phyloP scores from a whole-genome alignment of 2,329 filamentous ascomycete species.

The Fusarium buharicum region DNA sequence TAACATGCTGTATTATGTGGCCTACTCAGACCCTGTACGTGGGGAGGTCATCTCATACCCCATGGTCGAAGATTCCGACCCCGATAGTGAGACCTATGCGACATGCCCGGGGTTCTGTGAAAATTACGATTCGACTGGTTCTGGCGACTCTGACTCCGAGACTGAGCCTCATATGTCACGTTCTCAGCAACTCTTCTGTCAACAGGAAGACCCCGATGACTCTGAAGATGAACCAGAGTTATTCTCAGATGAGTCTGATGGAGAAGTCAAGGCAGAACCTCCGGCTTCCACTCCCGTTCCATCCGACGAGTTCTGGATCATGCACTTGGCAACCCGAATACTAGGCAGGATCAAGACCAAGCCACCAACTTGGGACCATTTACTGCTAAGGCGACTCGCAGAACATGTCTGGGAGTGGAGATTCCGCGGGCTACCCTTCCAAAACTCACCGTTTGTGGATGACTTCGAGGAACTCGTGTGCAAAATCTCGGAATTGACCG shows the following conservation, averaged over 20 bases:
- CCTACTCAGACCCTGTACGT: slow-evolving; percentile 6
- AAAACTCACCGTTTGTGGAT: accelerated
- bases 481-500: not conserved
- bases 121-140: not conserved
- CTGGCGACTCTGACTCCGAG: accelerated
- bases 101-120: not conserved
- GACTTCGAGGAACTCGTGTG: not conserved
- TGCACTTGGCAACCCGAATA: not conserved
- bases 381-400: not conserved
- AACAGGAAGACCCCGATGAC: too few relatives aligned
- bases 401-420: not conserved
- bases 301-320: not conserved
- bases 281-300: accelerated
- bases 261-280: too few relatives aligned
- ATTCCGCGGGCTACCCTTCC: accelerated
- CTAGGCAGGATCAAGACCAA: not conserved
- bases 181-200: too few relatives aligned
- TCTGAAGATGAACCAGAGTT: not conserved
- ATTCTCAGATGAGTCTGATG: not conserved
- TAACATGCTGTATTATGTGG: not conserved
- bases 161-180: too few relatives aligned
- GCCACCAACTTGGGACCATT: slow-evolving; percentile 1
- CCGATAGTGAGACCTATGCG: not conserved
- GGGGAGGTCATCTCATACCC: not conserved
- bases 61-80: not conserved